phyloP scores from a whole-genome alignment of 1,139 yeast genomes.

The Yamadazyma atmosphaerica region DNA sequence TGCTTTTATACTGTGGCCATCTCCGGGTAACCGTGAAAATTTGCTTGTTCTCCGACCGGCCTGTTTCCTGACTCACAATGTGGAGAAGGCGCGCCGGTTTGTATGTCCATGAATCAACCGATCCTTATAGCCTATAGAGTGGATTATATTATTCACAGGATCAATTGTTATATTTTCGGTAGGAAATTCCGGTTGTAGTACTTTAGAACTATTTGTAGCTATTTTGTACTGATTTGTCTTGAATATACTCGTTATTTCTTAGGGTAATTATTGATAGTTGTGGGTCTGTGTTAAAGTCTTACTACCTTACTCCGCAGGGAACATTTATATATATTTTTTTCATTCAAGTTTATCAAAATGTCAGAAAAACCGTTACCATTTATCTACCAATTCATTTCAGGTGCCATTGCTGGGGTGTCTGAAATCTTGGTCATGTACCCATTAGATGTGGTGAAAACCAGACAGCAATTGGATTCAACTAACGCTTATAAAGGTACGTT shows the following conservation, averaged over 20 bases:
- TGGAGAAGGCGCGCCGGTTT: not conserved
- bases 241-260: too few species aligned
- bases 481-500: slow-evolving; percentile 78
- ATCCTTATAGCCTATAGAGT: not conserved
- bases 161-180: not conserved
- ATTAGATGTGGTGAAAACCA: slow-evolving; percentile 94
- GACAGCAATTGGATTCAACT: slow-evolving; percentile 83
- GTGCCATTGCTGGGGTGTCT: slow-evolving; percentile 97
- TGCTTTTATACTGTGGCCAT: slow-evolving; percentile 7
- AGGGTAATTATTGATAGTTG: too few species aligned
- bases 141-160: not conserved
- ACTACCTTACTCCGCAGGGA: too few species aligned
- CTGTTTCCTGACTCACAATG: slow-evolving; percentile 1
- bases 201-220: too few species aligned
- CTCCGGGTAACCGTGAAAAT: slow-evolving; percentile 12
- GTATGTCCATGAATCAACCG: too few species aligned
- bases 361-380: slow-evolving; percentile 63
- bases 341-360: too few species aligned
- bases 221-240: too few species aligned
- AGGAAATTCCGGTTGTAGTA: too few species aligned
- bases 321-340: not conserved
- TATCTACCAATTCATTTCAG: slow-evolving; percentile 85
- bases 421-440: slow-evolving; percentile 98
- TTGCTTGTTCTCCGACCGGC: not conserved
- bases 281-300: too few species aligned